Evolutionary conservation across 805 yeast species (phyloP), one percentile per base, ranked within the genome.

Genomic region (Diddensiella transvaalensis): DNA sequence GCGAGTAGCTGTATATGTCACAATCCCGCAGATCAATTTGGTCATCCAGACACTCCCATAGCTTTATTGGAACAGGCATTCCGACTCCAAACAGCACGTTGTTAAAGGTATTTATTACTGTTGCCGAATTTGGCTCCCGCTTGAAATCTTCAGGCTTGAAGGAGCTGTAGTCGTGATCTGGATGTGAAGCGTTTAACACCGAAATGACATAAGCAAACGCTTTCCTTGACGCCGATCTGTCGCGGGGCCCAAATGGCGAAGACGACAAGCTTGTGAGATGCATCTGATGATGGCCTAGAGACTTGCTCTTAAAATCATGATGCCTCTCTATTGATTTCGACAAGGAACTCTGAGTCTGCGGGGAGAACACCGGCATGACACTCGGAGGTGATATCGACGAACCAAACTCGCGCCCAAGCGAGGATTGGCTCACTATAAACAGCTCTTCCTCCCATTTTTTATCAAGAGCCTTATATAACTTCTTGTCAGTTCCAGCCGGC

Each of bases 121-220:
- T 54, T 60, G 66, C 40, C 60, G 66, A 45, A 65, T 49, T 55
- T 13, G 55, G 51, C 40, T 70, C 78, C n/a, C 86, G 77, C 36
- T 73, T 68, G 65, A 85, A 85, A 64, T 81, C 83, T 17, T 73
- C 73, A 1, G 99, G 99, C 61, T 87, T 88, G 53, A 93, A 76
- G 22, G 84, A 77, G 10, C 95, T 78, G 60, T 91, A 93, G 62
- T 93, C 99, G 61, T 93, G 96, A 64, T 93, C 99, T 0, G 99
- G 98, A 62, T 87, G 91, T 3, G 95, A 83, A 4, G 95, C 86
- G 65, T 93, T 93, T 46, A 93, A 73, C 30, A 90, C 89, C 1
- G 95, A 93, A 50, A 93, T 87, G 42, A 93, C 71, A 62, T 90
- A 87, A 0, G 96, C 93, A 71, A 91, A 93, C 1, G 90, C 82